These are phyloP conservation scores for Ceratonia siliqua DNA, from an alignment of 306 rosid genomes.

Conservation along the genomic window DNA sequence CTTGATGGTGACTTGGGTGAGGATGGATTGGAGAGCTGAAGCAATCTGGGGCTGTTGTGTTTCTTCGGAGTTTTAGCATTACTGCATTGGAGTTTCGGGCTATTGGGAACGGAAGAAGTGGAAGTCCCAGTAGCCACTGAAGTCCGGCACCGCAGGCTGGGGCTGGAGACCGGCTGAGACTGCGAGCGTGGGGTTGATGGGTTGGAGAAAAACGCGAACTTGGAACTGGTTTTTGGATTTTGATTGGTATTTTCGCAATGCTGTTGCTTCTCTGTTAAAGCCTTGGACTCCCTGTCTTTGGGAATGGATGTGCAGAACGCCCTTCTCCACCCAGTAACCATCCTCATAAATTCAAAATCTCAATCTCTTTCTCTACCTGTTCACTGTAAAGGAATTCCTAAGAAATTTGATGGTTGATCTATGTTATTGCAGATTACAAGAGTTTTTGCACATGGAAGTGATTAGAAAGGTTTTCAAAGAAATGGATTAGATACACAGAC, in stretches of 20 bases:
- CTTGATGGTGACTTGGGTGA: slow-evolving; percentile 85
- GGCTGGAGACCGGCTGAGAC: slow-evolving; percentile 50
- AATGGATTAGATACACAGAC: slow-evolving; percentile 46
- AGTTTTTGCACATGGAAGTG: slow-evolving; percentile 25
- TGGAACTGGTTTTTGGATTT: slow-evolving; percentile 65
- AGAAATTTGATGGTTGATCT: slow-evolving; percentile 11
- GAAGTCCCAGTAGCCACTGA: slow-evolving; percentile 41
- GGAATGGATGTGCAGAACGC: slow-evolving; percentile 90
- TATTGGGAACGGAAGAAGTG: slow-evolving; percentile 60
- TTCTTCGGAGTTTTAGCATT: slow-evolving; percentile 42
- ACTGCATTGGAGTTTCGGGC: slow-evolving; percentile 78
- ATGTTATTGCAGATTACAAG: not conserved
- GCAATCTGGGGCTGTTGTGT: slow-evolving; percentile 47
- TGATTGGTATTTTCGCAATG: slow-evolving; percentile 42
- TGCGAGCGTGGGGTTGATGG: slow-evolving; percentile 80
- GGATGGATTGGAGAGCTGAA: slow-evolving; percentile 63
- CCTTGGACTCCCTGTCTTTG: slow-evolving; percentile 54
- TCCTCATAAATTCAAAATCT: slow-evolving; percentile 31
- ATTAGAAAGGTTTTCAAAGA: slow-evolving; percentile 34
- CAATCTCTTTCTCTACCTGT: not conserved
- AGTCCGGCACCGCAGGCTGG: slow-evolving; percentile 83
- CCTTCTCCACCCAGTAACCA: slow-evolving; percentile 97
- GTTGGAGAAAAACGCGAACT: slow-evolving; percentile 81
- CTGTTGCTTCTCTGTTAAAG: slow-evolving; percentile 44
- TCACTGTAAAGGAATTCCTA: not conserved